phyloP scores from a whole-genome alignment of 805 yeast species.

The Nakazawaea sp. region DNA sequence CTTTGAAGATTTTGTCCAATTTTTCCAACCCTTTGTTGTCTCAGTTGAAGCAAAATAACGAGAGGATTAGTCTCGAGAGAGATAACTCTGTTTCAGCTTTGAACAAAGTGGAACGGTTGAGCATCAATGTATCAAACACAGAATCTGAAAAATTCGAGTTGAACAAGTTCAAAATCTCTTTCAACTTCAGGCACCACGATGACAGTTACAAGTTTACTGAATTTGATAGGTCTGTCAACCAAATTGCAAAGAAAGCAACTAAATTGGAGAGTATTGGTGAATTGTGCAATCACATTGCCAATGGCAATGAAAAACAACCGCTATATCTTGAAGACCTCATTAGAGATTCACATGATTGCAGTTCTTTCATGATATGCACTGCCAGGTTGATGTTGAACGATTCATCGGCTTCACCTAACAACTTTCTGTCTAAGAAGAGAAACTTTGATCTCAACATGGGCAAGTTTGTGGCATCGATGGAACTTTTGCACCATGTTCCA shows the following conservation, averaged over 20 bases:
- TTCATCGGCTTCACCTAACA: not conserved
- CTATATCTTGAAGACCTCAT: not conserved
- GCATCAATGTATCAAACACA: not conserved
- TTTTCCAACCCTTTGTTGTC: slow-evolving; percentile 1
- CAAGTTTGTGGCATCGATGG: slow-evolving; percentile 9
- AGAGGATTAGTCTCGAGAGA: not conserved
- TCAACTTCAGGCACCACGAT: slow-evolving; percentile 3
- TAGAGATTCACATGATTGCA: not conserved
- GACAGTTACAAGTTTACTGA: slow-evolving; percentile 4
- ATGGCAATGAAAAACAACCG: not conserved
- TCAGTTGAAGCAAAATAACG: not conserved
- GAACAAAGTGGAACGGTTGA: slow-evolving; percentile 4
- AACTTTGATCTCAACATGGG: slow-evolving; percentile 9
- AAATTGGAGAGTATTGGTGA: not conserved
- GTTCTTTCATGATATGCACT: not conserved
- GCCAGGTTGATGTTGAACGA: not conserved
- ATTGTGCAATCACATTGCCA: not conserved
- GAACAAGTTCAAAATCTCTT: slow-evolving; percentile 8
- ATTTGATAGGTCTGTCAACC: not conserved
- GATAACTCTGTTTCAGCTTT: slow-evolving; percentile 2
- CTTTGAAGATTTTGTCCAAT: slow-evolving; percentile 1
- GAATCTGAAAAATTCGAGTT: slow-evolving; percentile 4
- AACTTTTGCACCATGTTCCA: slow-evolving; percentile 8
- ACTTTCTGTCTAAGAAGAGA: slow-evolving; percentile 7
- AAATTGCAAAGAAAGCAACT: not conserved